A percentile compares a stretch with the other conserved stretches of the same genome.
Conservation (phyloP, 192 early-diverging fungal genomes). For the Mortierella claussenii region DNA sequence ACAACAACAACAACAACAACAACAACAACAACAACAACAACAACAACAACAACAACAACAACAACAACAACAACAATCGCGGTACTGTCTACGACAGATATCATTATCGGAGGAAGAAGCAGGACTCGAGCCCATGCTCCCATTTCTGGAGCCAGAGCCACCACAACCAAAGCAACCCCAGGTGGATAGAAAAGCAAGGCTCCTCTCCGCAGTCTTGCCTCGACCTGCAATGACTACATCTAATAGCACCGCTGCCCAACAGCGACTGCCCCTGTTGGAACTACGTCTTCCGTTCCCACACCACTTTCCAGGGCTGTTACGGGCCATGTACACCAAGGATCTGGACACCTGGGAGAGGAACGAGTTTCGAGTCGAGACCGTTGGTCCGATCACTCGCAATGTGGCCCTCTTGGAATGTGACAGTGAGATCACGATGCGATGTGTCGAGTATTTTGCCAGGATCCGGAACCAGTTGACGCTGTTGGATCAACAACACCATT, state of each 20-base stretch:
- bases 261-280: conserved; percentile 14
- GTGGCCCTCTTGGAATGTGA: conserved; percentile 21
- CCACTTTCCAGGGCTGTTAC: conserved; percentile 13
- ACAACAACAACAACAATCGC: not conserved
- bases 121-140: not conserved
- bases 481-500: no score
- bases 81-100: not conserved
- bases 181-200: no score
- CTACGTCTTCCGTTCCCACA: conserved; percentile 10
- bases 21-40: not conserved
- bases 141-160: no score
- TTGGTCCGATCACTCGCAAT: conserved; percentile 10
- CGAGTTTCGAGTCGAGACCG: conserved; percentile 5
- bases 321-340: conserved; percentile 19
- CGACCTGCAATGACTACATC: no score
- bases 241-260: no score
- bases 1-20: not conserved
- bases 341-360: conserved; percentile 4
- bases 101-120: not conserved
- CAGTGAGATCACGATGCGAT: conserved; percentile 4
- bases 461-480: not conserved
- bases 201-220: no score
- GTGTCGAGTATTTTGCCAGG: conserved; percentile 27
- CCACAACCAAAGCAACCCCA: no score
- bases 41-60: not conserved